Conservation (phyloP, 2,329 filamentous ascomycete species). For the Paramyrothecium roridum region DNA sequence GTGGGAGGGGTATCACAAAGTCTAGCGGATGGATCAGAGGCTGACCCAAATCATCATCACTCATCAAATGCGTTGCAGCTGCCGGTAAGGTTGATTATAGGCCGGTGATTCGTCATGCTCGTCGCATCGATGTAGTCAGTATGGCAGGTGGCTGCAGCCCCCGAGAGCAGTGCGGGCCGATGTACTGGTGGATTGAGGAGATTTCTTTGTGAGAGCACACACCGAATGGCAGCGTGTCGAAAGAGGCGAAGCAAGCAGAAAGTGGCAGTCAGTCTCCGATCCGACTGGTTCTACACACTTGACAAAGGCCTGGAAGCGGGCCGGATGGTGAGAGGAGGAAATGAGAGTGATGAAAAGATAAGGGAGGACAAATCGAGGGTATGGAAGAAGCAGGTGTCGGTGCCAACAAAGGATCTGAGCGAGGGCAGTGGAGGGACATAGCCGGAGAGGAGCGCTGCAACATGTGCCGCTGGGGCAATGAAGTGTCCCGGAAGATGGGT, state of each 20-base stretch:
- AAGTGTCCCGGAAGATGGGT: background rate
- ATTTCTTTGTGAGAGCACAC: no score
- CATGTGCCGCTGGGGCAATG: background rate
- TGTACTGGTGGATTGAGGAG: no score
- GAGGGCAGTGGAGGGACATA: background rate
- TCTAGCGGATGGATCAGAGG: background rate
- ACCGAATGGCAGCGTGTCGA: no score
- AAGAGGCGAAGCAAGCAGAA: no score
- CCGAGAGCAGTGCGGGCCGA: background rate
- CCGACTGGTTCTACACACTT: no score
- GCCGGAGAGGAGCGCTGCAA: background rate
- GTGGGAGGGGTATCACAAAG: background rate
- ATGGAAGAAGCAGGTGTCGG: background rate
- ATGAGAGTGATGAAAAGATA: background rate
- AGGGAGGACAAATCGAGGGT: background rate
- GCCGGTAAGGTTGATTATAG: background rate
- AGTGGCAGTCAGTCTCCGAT: no score
- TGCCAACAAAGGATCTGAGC: background rate
- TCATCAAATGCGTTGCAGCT: background rate
- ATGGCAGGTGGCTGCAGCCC: background rate
- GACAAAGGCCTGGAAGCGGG: background rate
- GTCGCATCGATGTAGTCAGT: background rate
- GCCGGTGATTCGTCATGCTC: background rate
- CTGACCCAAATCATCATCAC: background rate
- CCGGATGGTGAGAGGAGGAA: background rate